These are phyloP conservation scores for Penicillium paxilli DNA, from an alignment of 495 filamentous ascomycete genomes.

Conservation along the genomic window DNA sequence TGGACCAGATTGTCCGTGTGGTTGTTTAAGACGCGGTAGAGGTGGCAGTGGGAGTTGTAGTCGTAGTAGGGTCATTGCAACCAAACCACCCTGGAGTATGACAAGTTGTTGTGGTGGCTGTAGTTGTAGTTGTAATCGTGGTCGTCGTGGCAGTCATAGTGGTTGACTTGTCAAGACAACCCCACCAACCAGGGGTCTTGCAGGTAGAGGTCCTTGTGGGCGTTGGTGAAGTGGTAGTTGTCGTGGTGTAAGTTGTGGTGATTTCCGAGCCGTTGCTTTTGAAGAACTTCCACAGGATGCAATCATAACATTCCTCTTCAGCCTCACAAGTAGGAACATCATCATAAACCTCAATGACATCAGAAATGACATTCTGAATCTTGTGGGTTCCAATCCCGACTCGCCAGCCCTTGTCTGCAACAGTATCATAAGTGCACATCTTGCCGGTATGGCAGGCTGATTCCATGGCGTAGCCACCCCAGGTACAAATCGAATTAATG, in stretches of 20 bases:
- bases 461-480: constrained; percentile 92
- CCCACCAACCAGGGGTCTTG: constrained; percentile 78
- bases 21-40: background rate
- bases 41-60: background rate
- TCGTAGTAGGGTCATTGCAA: background rate
- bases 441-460: constrained; percentile 84
- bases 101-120: constrained; percentile 47
- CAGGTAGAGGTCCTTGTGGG: constrained; percentile 78
- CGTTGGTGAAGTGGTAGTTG: constrained; percentile 53
- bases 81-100: background rate
- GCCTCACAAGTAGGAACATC: constrained; percentile 73
- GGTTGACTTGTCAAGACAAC: constrained; percentile 57
- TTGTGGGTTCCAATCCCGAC: constrained; percentile 83
- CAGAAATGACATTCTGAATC: constrained; percentile 78
- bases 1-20: background rate
- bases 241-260: constrained; percentile 58
- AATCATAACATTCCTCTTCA: constrained; percentile 80
- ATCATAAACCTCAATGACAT: constrained; percentile 83
- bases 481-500: constrained; percentile 80
- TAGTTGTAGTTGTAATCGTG: constrained; percentile 29
- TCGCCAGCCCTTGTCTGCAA: constrained; percentile 85
- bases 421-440: constrained; percentile 89
- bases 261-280: constrained; percentile 82
- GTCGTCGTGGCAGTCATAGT: constrained; percentile 42
- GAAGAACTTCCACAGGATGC: constrained; percentile 91